Evolutionary conservation across 192 early-diverging fungal species (phyloP).

Genomic region (Backusella macrospora): DNA sequence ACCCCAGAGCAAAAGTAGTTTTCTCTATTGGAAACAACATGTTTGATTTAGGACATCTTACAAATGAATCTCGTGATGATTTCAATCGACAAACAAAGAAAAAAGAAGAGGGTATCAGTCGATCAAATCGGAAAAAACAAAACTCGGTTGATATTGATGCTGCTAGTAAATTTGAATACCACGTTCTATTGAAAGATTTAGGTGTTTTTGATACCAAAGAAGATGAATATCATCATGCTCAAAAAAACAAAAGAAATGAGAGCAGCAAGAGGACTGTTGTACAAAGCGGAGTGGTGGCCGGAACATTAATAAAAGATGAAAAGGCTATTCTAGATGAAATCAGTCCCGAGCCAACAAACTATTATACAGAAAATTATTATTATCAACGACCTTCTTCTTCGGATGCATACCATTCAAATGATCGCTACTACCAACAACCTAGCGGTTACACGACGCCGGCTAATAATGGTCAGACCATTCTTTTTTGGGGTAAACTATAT

Average conservation of each 20-base stretch:
- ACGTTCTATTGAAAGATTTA: conserved; percentile 18
- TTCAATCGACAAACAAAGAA: not conserved
- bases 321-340: not conserved
- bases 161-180: conserved; percentile 3
- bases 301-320: conserved; percentile 17
- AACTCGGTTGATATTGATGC: conserved; percentile 12
- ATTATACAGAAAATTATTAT: not conserved
- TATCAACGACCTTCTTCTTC: not conserved
- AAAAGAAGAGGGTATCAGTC: not conserved
- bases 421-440: not conserved
- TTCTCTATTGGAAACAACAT: conserved; percentile 48
- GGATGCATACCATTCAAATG: not conserved
- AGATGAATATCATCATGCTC: not conserved
- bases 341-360: not conserved
- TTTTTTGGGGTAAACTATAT: conserved; percentile 18
- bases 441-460: not conserved
- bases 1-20: conserved; percentile 41
- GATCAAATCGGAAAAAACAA: conserved; percentile 2
- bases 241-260: not conserved
- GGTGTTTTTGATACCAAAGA: conserved; percentile 20
- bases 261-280: conserved; percentile 1
- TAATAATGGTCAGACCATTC: not conserved
- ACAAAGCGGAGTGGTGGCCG: not conserved
- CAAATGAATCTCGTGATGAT: not conserved
- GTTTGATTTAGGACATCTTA: conserved; percentile 37